phyloP scores from a whole-genome alignment of 345 rosid species.

The Corchorus olitorius region DNA sequence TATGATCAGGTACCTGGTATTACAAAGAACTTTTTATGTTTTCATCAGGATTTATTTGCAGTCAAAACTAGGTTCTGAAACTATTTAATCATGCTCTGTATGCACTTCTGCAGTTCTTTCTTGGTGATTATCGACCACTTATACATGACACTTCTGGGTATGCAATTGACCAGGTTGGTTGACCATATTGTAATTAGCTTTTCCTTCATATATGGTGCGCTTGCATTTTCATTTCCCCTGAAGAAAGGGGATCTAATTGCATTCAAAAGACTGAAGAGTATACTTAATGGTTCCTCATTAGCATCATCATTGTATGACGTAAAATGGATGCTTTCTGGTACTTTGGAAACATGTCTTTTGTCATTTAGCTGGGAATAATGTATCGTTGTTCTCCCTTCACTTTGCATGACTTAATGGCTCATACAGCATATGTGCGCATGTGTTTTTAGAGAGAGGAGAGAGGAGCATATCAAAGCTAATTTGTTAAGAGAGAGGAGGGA shows the following conservation, averaged over 20 bases:
- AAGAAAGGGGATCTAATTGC: background rate
- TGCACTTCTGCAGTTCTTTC: constrained; percentile 70
- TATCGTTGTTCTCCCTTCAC: background rate
- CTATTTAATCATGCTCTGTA: constrained; percentile 11
- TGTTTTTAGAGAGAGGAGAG: background rate
- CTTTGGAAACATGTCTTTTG: background rate
- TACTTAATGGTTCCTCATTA: background rate
- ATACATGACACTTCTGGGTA: constrained; percentile 81
- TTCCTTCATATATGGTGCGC: background rate
- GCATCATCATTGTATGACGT: background rate
- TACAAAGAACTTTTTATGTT: constrained; percentile 15
- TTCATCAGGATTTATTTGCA: constrained; percentile 2
- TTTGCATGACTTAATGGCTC: background rate
- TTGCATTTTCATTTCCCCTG: no score
- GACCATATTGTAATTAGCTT: constrained; percentile 12
- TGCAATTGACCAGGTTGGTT: constrained; percentile 89
- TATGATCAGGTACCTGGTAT: constrained; percentile 80
- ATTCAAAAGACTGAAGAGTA: background rate
- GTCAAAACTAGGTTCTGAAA: constrained; percentile 4
- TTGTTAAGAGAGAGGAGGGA: no score
- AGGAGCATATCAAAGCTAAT: no score
- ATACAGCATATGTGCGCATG: no score
- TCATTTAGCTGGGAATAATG: constrained; percentile 9
- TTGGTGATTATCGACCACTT: constrained; percentile 97
- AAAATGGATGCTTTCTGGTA: background rate